Conservation (phyloP, 495 filamentous ascomycete species). For the Melanomma pulvis-pyrius region DNA sequence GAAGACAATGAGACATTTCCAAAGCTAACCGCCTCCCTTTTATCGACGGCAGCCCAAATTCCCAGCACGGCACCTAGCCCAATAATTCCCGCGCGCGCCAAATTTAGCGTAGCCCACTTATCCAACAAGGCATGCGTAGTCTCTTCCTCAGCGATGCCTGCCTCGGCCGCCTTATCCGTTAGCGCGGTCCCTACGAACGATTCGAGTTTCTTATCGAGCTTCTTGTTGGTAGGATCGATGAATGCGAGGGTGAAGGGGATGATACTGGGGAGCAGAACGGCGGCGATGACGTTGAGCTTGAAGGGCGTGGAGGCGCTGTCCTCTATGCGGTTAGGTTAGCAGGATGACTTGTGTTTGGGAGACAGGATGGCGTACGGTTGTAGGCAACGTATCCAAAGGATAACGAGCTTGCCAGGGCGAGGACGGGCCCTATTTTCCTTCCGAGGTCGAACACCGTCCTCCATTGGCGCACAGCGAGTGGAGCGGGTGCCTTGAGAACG, state of each 20-base stretch:
- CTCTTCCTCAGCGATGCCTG: constrained; percentile 44
- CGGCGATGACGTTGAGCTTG: constrained; percentile 51
- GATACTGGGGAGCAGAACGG: constrained; percentile 47
- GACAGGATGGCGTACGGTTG: constrained; percentile 30
- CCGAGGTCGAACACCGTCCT: constrained; percentile 44
- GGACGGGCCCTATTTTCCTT: constrained; percentile 41
- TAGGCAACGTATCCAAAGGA: constrained; percentile 55
- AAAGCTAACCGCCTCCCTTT: constrained; percentile 29
- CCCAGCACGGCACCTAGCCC: constrained; percentile 31
- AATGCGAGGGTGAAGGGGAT: constrained; percentile 55
- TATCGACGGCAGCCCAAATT: constrained; percentile 38
- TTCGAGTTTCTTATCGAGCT: constrained; percentile 46
- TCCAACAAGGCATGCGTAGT: constrained; percentile 55
- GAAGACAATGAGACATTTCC: constrained; percentile 16
- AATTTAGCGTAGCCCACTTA: constrained; percentile 58
- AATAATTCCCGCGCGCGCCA: constrained; percentile 47
- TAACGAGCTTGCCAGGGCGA: constrained; percentile 42
- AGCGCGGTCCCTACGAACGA: constrained; percentile 34
- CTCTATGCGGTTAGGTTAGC: constrained; percentile 22
- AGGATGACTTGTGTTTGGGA: background rate
- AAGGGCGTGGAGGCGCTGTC: constrained; percentile 19
- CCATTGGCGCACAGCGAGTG: constrained; percentile 59
- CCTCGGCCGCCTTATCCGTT: constrained; percentile 43
- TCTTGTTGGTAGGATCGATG: constrained; percentile 51
- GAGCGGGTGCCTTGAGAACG: constrained; percentile 56